Evolutionary conservation across 176 grass and related monocot species (phyloP).

Genomic region (Oryza punctata): DNA sequence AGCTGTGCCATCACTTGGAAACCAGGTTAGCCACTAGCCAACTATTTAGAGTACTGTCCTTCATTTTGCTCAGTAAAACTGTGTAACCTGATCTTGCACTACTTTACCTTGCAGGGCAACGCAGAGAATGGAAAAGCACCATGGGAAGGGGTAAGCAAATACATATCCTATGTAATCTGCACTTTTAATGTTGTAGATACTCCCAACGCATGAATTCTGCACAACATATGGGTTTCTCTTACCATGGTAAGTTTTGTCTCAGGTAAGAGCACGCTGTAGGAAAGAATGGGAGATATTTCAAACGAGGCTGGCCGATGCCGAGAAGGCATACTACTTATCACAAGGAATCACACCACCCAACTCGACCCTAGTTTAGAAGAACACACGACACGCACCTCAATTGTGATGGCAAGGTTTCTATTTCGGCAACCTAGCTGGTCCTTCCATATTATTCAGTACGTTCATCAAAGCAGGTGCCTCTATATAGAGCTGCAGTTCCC

Average conservation of each 20-base stretch:
- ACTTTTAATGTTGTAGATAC: not conserved
- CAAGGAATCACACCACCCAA: constrained; percentile 65
- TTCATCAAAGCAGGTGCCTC: constrained; percentile 30
- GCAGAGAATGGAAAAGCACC: constrained; percentile 78
- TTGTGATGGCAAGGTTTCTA: constrained; percentile 33
- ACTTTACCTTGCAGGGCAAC: constrained; percentile 57
- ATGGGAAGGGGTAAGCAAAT: constrained; percentile 83
- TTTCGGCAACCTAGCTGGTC: constrained; percentile 29
- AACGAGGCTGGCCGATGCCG: constrained; percentile 66
- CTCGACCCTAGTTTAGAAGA: constrained; percentile 54
- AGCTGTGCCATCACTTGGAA: constrained; percentile 87
- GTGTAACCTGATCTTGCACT: constrained; percentile 12
- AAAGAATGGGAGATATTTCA: constrained; percentile 95
- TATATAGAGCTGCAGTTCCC: constrained; percentile 17
- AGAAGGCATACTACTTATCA: constrained; percentile 77
- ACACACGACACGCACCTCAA: not conserved
- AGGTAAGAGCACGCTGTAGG: constrained; percentile 87
- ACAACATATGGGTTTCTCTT: constrained; percentile 7
- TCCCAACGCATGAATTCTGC: not conserved
- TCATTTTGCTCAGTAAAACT: not conserved
- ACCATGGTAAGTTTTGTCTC: not conserved
- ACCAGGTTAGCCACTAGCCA: constrained; percentile 56
- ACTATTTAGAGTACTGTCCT: not conserved
- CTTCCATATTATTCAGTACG: not conserved
- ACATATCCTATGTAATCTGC: not conserved